Evolutionary conservation across 495 filamentous ascomycete species (phyloP).

Genomic region (Choiromyces venosus): DNA sequence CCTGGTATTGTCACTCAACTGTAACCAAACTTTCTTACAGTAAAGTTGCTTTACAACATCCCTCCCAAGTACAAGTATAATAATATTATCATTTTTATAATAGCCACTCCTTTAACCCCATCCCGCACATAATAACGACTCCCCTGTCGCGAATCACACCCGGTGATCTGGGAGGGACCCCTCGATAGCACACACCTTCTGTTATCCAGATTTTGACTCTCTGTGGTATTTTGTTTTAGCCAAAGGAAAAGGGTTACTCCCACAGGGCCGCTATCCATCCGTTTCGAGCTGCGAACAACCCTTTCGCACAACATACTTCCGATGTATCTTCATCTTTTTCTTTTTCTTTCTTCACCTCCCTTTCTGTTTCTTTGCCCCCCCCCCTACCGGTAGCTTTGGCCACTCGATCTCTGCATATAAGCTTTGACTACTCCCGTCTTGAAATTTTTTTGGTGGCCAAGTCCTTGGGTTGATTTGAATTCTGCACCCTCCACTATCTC

Average conservation of each 20-base stretch:
- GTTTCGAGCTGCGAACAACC: background rate
- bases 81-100: slow-evolving; percentile 26
- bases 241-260: slow-evolving; percentile 13
- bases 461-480: slow-evolving; percentile 31
- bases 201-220: slow-evolving; percentile 25
- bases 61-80: background rate
- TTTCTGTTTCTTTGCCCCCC: background rate
- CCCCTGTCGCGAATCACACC: slow-evolving; percentile 36
- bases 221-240: slow-evolving; percentile 16
- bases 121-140: slow-evolving; percentile 27
- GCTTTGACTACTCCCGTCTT: slow-evolving; percentile 33
- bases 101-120: slow-evolving; percentile 34
- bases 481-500: slow-evolving; percentile 28
- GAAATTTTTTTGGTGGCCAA: slow-evolving; percentile 23
- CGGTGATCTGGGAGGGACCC: slow-evolving; percentile 28
- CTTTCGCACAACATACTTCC: background rate
- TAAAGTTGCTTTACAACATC: background rate
- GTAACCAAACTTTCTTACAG: background rate
- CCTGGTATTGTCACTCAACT: slow-evolving; percentile 16
- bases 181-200: slow-evolving; percentile 31
- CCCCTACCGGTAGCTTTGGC: slow-evolving; percentile 1
- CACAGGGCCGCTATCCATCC: slow-evolving; percentile 8
- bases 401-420: slow-evolving; percentile 37
- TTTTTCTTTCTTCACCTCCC: background rate
- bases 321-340: background rate